Base-by-base conservation (phyloP, 2,329 filamentous ascomycete genomes). In the Tympanopsis confertula region DNA sequence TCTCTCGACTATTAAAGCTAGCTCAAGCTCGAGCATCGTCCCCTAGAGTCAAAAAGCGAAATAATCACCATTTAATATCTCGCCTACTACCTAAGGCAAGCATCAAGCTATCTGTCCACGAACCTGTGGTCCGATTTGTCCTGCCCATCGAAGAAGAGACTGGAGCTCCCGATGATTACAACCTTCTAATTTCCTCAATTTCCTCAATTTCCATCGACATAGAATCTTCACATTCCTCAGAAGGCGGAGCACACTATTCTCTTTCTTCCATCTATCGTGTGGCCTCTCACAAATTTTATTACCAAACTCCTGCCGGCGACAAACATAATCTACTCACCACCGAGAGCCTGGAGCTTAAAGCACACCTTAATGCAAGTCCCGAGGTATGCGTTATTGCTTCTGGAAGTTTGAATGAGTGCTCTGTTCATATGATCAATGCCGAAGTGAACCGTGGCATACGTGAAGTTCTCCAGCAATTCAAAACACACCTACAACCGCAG, bases 71-170 rank as follows among this genome's bases (percentile, higher is more conserved):
- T 17, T 54, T 85, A 10, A 69, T 85, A 13, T 82, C 79, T 12
- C 69, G 76, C 35, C 62, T 85, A 13, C 58, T 86, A 14, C 81
- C 81, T 0, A 85, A 85, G 57, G 74, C 79, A 1, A 81, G 66
- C 48, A 72, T 86, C 49, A 86, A 85, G 50, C 66, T 85, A 7
- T 84, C 80, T 0, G 69, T 86, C 38, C 81, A 86, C 46, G 81
- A 86, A 49, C 81, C 81, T 10, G 81, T 86, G n/a, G 57, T 84
- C 41, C 69, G 81, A 45, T 78, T 85, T 35, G 70, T 79, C 12
- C 57, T 86, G 5, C 81, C 81, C 7, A 69, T 78, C 0, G 69
- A 77, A 48, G 68, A 72, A 41, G 50, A 50, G 17, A 44, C 37
- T 13, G 52, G 48, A 40, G 61, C 62, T 5, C 10, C 10, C 17